Conservation (phyloP, 2,329 filamentous ascomycete species). For the Clarireedia paspali region DNA sequence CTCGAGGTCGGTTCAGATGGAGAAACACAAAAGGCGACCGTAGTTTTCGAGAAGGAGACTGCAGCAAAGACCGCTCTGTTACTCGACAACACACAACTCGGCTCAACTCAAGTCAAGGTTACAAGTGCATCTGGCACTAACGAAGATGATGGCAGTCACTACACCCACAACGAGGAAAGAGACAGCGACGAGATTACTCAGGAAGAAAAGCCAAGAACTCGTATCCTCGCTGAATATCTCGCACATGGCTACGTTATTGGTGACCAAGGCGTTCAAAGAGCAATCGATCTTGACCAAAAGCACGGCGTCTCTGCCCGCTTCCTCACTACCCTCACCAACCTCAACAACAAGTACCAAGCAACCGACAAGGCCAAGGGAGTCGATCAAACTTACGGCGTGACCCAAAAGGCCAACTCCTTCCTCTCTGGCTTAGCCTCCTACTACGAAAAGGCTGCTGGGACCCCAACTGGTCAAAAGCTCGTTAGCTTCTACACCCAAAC, state of each 20-base stretch:
- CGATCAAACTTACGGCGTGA: conserved; percentile 78
- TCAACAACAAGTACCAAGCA: conserved; percentile 83
- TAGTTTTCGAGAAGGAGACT: conserved; percentile 94
- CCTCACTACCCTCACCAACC: conserved; percentile 63
- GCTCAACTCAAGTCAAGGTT: conserved; percentile 73
- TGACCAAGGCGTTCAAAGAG: conserved; percentile 66
- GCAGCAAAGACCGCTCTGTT: conserved; percentile 95
- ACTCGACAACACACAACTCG: conserved; percentile 93
- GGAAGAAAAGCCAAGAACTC: conserved; percentile 92
- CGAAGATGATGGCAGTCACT: conserved; percentile 50
- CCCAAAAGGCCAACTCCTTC: conserved; percentile 59
- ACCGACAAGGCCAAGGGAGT: conserved; percentile 77
- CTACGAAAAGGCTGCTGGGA: conserved; percentile 87
- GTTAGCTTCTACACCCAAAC: conserved; percentile 80
- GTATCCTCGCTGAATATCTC: conserved; percentile 93
- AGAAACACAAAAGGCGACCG: conserved; percentile 74
- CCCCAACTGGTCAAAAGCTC: conserved; percentile 81
- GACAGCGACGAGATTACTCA: conserved; percentile 70
- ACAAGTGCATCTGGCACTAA: conserved; percentile 57
- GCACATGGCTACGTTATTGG: conserved; percentile 81
- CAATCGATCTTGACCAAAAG: conserved; percentile 81
- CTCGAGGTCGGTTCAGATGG: conserved; percentile 65
- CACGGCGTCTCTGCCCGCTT: conserved; percentile 81
- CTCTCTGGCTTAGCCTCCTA: conserved; percentile 69
- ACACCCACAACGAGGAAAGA: conserved; percentile 46